These are phyloP conservation scores for Venturia aucupariae DNA, from an alignment of 2,329 filamentous ascomycete genomes.

Conservation along the genomic window DNA sequence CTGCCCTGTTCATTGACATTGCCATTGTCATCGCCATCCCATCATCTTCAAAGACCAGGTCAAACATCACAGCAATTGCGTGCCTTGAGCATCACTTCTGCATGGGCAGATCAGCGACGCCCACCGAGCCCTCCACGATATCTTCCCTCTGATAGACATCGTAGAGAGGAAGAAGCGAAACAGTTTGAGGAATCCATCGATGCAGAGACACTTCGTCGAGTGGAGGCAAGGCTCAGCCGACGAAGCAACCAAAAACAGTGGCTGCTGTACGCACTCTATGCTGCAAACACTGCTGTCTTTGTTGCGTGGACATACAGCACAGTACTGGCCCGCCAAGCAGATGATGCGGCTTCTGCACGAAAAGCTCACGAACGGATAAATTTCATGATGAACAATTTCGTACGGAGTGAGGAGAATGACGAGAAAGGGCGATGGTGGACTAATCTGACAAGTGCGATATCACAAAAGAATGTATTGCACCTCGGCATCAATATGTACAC, in stretches of 20 bases:
- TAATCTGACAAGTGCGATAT: constrained; percentile 31
- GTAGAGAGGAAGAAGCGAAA: not conserved
- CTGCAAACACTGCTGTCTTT: constrained; percentile 33
- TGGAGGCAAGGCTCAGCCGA: not conserved
- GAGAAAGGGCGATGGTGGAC: constrained; percentile 28
- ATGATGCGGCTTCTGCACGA: not conserved
- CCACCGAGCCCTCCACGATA: not conserved
- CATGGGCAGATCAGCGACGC: not conserved
- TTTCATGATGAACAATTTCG: constrained; percentile 23
- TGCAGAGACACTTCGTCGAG: not conserved
- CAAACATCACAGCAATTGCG: not conserved
- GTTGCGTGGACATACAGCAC: constrained; percentile 27
- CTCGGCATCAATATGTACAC: constrained; percentile 34
- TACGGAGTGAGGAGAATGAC: constrained; percentile 23
- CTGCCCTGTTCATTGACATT: not conserved
- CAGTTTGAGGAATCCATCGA: not conserved
- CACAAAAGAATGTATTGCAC: constrained; percentile 29
- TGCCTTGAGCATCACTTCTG: not conserved
- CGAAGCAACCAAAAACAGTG: not conserved
- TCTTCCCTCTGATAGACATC: not conserved
- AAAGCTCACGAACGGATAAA: constrained; percentile 19
- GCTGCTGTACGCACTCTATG: constrained; percentile 25
- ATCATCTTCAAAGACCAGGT: not conserved
- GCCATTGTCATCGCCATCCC: not conserved
- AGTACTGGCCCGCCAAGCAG: not conserved